Evolutionary conservation across 192 early-diverging fungal genomes (phyloP).

Genomic region (Glomus cerebriforme): DNA sequence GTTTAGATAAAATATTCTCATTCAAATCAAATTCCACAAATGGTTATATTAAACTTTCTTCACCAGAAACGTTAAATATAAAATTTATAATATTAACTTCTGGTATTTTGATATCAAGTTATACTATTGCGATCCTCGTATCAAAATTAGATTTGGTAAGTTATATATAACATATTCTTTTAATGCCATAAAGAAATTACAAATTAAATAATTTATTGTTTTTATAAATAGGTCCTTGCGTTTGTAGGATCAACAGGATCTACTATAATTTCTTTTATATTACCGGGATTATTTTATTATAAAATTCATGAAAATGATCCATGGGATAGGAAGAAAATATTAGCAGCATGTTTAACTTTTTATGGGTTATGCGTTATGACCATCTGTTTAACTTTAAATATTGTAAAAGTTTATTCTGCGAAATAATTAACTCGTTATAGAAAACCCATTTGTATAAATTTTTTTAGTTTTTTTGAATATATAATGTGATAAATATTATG

Average conservation of each 20-base stretch:
- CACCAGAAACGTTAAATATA: conserved; percentile 48
- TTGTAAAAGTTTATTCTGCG: conserved; percentile 36
- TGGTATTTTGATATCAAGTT: conserved; percentile 68
- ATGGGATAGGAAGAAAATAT: conserved; percentile 67
- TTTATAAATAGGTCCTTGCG: conserved; percentile 62
- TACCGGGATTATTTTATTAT: conserved; percentile 93
- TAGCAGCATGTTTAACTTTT: conserved; percentile 58
- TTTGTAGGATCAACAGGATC: conserved; percentile 97
- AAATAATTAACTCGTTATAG: neutral
- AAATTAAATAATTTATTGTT: neutral
- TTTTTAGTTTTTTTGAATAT: no score
- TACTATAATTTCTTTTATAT: conserved; percentile 93
- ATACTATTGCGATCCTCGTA: conserved; percentile 73
- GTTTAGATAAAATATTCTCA: conserved; percentile 82
- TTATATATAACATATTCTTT: neutral
- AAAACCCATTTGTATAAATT: neutral
- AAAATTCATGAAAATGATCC: conserved; percentile 67
- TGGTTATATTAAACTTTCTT: neutral
- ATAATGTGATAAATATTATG: no score
- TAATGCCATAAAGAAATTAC: neutral
- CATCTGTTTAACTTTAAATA: conserved; percentile 74
- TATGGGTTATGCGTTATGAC: conserved; percentile 82
- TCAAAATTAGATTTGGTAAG: conserved; percentile 76
- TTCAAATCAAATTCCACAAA: neutral
- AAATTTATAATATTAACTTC: conserved; percentile 69